phyloP scores from a whole-genome alignment of 768 basidiomycete genomes.

The Fomitopsis pulvina region DNA sequence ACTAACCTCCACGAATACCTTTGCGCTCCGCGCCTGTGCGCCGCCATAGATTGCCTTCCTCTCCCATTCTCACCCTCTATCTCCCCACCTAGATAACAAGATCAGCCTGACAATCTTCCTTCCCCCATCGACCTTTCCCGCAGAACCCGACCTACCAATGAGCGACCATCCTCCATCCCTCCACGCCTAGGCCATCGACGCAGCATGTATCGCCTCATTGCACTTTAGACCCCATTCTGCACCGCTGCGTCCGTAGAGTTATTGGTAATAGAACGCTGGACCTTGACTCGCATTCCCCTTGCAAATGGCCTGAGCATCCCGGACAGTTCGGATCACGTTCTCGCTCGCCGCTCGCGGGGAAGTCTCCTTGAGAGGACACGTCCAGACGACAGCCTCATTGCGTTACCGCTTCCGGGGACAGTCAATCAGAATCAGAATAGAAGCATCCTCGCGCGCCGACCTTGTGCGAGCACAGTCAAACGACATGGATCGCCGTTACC shows the following conservation, averaged over 20 bases:
- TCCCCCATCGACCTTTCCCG: conserved; percentile 9
- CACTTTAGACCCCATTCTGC: background rate
- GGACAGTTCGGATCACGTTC: too few relatives aligned
- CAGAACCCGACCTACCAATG: conserved; percentile 2
- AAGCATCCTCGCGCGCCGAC: too few relatives aligned
- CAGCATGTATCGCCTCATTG: background rate
- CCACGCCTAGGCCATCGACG: background rate
- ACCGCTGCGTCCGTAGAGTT: background rate
- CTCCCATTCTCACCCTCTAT: background rate
- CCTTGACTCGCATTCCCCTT: background rate
- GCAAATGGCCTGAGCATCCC: too few relatives aligned
- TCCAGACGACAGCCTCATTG: too few relatives aligned
- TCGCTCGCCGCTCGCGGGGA: too few relatives aligned
- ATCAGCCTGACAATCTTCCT: background rate
- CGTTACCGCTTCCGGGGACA: too few relatives aligned
- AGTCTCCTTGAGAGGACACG: too few relatives aligned
- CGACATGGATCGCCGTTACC: too few relatives aligned
- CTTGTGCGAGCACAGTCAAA: too few relatives aligned
- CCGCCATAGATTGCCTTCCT: background rate
- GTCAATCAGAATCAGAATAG: too few relatives aligned
- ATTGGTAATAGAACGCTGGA: background rate
- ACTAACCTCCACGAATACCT: background rate
- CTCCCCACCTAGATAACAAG: background rate
- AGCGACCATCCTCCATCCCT: background rate
- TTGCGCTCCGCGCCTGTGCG: background rate